Percentiles rank a stretch among this genome's conserved stretches.
These are phyloP conservation scores for Metschnikowia peoriensis DNA, from an alignment of 805 yeast genomes.

Conservation along the genomic window DNA sequence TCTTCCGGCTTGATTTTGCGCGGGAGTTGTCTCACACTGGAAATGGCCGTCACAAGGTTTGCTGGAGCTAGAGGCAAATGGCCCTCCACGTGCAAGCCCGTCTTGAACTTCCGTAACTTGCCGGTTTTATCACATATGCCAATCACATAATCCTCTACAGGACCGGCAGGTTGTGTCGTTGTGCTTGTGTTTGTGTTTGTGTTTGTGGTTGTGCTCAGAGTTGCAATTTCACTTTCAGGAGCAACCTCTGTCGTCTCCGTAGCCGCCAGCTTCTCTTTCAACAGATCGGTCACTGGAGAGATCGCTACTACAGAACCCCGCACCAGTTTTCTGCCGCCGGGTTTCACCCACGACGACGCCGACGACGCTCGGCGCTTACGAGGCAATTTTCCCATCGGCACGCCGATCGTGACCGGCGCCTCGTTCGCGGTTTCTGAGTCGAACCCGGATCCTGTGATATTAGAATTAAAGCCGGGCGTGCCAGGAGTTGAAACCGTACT, in stretches of 20 bases:
- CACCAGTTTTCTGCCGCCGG: slow-evolving; percentile 3
- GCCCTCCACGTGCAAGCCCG: slow-evolving; percentile 12
- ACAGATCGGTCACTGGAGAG: slow-evolving; percentile 5
- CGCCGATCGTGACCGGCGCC: slow-evolving; percentile 37
- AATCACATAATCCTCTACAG: slow-evolving; percentile 22
- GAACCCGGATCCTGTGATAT: neutral
- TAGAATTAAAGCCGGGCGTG: slow-evolving; percentile 17
- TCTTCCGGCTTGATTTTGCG: slow-evolving; percentile 38
- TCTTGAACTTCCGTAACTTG: slow-evolving; percentile 27
- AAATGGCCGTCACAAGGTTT: slow-evolving; percentile 31
- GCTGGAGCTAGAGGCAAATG: slow-evolving; percentile 38
- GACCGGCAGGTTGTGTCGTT: neutral
- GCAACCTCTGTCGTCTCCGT: neutral
- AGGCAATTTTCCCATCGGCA: slow-evolving; percentile 31
- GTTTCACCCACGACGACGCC: slow-evolving; percentile 4
- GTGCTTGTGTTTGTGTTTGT: slow-evolving; percentile 4
- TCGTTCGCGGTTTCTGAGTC: slow-evolving; percentile 14
- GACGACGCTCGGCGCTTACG: slow-evolving; percentile 24
- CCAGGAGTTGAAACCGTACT: slow-evolving; percentile 25
- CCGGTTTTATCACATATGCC: slow-evolving; percentile 33
- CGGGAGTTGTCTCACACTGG: slow-evolving; percentile 34
- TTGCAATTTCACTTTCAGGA: no score
- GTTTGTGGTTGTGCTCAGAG: neutral
- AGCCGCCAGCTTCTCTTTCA: slow-evolving; percentile 7
- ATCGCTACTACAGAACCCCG: slow-evolving; percentile 9